phyloP scores from a whole-genome alignment of 164 flowering plant species.

The Annona cherimola region DNA sequence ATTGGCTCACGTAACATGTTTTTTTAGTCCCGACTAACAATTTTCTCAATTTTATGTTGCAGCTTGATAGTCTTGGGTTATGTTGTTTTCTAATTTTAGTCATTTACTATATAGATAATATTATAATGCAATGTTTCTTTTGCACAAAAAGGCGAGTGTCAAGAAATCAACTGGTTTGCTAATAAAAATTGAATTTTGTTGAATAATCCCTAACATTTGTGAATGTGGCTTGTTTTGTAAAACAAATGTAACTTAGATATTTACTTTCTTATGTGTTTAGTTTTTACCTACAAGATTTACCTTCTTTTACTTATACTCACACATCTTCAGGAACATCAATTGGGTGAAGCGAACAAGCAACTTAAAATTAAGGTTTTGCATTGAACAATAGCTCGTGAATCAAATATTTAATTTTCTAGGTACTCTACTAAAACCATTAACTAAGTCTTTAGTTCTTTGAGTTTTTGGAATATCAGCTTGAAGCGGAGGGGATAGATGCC shows the following conservation, averaged over 20 bases:
- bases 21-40: too few relatives aligned
- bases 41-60: too few relatives aligned
- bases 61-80: too few relatives aligned
- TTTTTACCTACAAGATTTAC: not conserved
- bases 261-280: not conserved
- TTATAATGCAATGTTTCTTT: not conserved
- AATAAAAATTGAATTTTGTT: not conserved
- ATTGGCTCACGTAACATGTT: too few relatives aligned
- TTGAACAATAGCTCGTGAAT: not conserved
- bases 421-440: not conserved
- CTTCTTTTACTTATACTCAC: not conserved
- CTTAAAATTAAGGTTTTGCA: constrained; percentile 55
- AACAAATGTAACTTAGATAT: too few relatives aligned
- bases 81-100: too few relatives aligned
- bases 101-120: too few relatives aligned
- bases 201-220: not conserved
- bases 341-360: constrained; percentile 77
- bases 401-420: not conserved
- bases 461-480: constrained; percentile 32
- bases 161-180: not conserved
- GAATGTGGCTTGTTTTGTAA: not conserved
- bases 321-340: constrained; percentile 62
- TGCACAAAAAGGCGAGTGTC: not conserved
- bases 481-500: constrained; percentile 45
- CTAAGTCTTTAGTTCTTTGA: not conserved